Base-by-base conservation (phyloP, 2,329 filamentous ascomycete genomes). In the Aspergillus piperis region DNA sequence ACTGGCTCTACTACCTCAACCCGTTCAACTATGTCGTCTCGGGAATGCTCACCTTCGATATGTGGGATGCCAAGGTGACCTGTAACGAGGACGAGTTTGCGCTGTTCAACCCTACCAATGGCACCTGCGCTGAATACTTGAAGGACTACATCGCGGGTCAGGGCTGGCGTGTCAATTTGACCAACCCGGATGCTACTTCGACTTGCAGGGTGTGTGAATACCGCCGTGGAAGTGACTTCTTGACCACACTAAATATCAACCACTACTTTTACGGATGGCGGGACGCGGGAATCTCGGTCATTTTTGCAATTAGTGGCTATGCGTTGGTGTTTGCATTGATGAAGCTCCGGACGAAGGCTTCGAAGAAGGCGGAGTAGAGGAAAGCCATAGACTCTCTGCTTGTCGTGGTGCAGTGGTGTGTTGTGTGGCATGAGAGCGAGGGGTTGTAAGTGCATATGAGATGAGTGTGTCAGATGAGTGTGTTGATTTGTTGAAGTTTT, bases 191-290 rank as follows among this genome's bases (percentile, higher is more conserved):
- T 3, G 86, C 83, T 0, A 85, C 78, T 0, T 68, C 73, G 0
- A 77, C 72, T 0, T 91, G 89, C 70, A 73, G 74, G 42, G 87
- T 90, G 0, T 91, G 88, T 67, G 78, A 85, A 62, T 90, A 85
- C 70, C 73, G 71, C 1, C 73, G 69, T 17, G 88, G 86, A 0
- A 78, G 81, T 5, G 87, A 89, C 59, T 90, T 88, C 64, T 71
- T 90, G 2, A 66, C 73, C 2, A 84, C 80, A 0, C 63, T 90
- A 11, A 88, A 90, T 68, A 66, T 90, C 7, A 78, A 79, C 1
- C 80, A 85, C 3, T 85, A 89, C 64, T 84, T 81, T 62, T 86
- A 86, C 65, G 88, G 86, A 0, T 91, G 88, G 88, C 81, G 88
- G 52, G 81, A 90, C 72, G 84, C 85, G 0, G 88, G 70, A 0